phyloP scores from a whole-genome alignment of 345 rosid genomes.

The Iberis pinnata region DNA sequence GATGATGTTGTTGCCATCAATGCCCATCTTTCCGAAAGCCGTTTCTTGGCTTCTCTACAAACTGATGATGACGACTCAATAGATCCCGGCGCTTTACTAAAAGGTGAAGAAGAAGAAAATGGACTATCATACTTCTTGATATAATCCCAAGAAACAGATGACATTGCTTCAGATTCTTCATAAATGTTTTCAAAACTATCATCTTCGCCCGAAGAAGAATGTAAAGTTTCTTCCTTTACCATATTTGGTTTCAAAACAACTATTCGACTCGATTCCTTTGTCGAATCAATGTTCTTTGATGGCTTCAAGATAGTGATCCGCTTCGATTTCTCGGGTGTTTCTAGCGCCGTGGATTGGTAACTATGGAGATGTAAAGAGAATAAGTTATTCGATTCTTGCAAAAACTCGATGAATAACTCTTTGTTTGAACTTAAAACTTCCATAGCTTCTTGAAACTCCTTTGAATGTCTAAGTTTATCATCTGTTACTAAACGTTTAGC shows the following conservation, averaged over 20 bases:
- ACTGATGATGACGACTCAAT: conserved; percentile 93
- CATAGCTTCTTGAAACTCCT: conserved; percentile 79
- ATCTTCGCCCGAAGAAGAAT: conserved; percentile 58
- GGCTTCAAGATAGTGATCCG: conserved; percentile 79
- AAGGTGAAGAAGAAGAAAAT: conserved; percentile 55
- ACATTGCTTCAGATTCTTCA: conserved; percentile 66
- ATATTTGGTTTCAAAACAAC: conserved; percentile 80
- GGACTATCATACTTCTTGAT: conserved; percentile 62
- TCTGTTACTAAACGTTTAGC: conserved; percentile 81
- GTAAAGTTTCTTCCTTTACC: conserved; percentile 51
- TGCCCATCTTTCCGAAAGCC: conserved; percentile 95
- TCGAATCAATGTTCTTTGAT: conserved; percentile 46
- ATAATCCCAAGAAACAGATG: conserved; percentile 86
- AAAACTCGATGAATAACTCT: conserved; percentile 70
- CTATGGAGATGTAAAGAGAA: conserved; percentile 49
- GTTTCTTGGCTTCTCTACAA: conserved; percentile 47
- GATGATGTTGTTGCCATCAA: conserved; percentile 56
- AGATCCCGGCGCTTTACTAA: conserved; percentile 67
- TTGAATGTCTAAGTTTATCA: conserved; percentile 71
- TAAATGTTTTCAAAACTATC: conserved; percentile 65
- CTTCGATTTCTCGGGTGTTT: conserved; percentile 51
- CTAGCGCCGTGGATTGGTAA: conserved; percentile 39
- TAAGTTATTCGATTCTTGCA: conserved; percentile 70
- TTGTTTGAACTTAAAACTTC: conserved; percentile 70
- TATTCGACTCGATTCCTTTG: conserved; percentile 58